phyloP scores from a whole-genome alignment of 2,329 filamentous ascomycete species.

The Alternaria alternata region DNA sequence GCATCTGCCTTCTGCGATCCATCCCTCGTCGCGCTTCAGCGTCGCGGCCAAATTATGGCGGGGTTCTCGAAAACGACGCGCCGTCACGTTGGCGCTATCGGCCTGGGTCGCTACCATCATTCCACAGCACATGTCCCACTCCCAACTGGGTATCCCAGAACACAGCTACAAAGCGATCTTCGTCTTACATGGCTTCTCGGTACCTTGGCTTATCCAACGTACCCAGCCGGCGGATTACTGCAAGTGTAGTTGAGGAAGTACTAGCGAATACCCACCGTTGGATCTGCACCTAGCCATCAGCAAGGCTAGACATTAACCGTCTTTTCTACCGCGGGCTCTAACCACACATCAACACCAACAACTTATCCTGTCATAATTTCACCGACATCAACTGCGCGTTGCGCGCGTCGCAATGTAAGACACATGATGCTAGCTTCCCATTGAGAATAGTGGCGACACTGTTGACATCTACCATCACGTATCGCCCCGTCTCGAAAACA shows the following conservation, averaged over 20 bases:
- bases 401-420: neutral
- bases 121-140: neutral
- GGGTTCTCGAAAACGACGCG: conserved; percentile 20
- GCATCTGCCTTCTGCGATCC: conserved; percentile 3
- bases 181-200: neutral
- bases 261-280: neutral
- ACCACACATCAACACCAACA: neutral
- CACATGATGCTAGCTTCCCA: neutral
- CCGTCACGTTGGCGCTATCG: conserved; percentile 23
- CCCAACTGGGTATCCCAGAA: neutral
- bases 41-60: conserved; percentile 16
- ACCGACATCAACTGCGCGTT: neutral
- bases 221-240: neutral
- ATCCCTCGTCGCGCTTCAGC: conserved; percentile 11
- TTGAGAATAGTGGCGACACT: neutral
- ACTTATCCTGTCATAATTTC: neutral
- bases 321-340: neutral
- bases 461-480: neutral
- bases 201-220: neutral
- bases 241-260: neutral
- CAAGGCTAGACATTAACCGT: neutral
- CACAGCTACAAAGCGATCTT: neutral
- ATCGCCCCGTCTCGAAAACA: neutral
- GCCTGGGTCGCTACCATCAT: neutral
- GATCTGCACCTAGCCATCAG: neutral